Conservation (phyloP, 2,329 filamentous ascomycete species). For the Ophiognomonia clavigignenti-juglandacearum region DNA sequence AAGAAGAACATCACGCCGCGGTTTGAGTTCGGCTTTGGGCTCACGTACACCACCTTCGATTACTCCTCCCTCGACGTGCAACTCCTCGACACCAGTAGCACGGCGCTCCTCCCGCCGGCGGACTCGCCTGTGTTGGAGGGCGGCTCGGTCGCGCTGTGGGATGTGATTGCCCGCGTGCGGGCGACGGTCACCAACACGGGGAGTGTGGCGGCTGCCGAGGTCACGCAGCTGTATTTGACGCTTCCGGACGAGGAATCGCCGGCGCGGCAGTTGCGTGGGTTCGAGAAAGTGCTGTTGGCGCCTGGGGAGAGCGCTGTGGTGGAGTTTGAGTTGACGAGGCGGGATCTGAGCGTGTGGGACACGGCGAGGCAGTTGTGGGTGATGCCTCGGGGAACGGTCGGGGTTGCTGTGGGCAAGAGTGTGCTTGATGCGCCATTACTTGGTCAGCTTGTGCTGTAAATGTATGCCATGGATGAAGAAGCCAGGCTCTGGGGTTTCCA, state of each 20-base stretch:
- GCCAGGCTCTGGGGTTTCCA: too few species aligned
- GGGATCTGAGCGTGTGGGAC: constrained; percentile 64
- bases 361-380: constrained; percentile 54
- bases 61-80: constrained; percentile 35
- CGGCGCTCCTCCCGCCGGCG: constrained; percentile 41
- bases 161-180: constrained; percentile 52
- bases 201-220: constrained; percentile 40
- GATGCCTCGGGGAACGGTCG: constrained; percentile 36
- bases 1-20: constrained; percentile 37
- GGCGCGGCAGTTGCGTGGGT: constrained; percentile 57
- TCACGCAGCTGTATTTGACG: constrained; percentile 54
- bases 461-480: too few species aligned
- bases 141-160: constrained; percentile 51
- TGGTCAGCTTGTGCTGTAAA: too few species aligned
- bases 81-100: too few species aligned
- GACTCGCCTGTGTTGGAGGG: constrained; percentile 21
- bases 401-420: too few species aligned
- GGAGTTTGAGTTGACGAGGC: constrained; percentile 48
- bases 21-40: constrained; percentile 51
- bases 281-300: constrained; percentile 49
- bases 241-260: constrained; percentile 59
- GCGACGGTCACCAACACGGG: constrained; percentile 62
- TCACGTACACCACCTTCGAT: constrained; percentile 51
- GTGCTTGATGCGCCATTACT: too few species aligned
- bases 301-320: constrained; percentile 39